A percentile compares a stretch with the other conserved stretches of the same genome.
phyloP scores from a whole-genome alignment of 176 grass and related monocot species.

The Bromus sterilis region DNA sequence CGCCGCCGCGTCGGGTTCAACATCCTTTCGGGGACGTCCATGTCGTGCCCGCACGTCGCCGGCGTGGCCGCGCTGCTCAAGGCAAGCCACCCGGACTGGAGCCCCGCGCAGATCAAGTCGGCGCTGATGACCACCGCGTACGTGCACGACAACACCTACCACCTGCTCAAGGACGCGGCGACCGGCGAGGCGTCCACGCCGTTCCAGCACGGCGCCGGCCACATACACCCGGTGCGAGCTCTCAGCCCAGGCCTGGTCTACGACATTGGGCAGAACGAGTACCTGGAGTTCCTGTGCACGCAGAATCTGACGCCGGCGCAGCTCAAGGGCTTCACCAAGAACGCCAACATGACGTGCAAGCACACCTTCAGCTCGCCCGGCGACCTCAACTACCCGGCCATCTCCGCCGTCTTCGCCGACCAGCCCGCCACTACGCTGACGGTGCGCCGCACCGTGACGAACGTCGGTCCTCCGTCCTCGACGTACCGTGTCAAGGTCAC shows the following conservation, averaged over 20 bases:
- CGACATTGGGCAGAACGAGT: conserved; percentile 58
- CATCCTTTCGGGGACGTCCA: conserved; percentile 97
- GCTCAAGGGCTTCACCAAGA: conserved; percentile 74
- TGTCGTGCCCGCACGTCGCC: conserved; percentile 98
- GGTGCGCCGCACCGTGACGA: conserved; percentile 69
- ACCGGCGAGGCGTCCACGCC: conserved; percentile 64
- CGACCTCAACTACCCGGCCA: conserved; percentile 89
- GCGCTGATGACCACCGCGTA: conserved; percentile 98
- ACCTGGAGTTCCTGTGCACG: conserved; percentile 90
- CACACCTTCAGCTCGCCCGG: conserved; percentile 53
- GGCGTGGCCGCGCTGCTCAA: conserved; percentile 92
- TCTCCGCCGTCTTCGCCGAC: conserved; percentile 61
- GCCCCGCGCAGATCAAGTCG: conserved; percentile 83
- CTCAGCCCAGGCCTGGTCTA: conserved; percentile 81
- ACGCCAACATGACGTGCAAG: conserved; percentile 69
- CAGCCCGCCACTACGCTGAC: conserved; percentile 32
- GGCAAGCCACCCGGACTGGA: conserved; percentile 85
- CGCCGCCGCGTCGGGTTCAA: conserved; percentile 77
- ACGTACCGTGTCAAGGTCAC: conserved; percentile 55
- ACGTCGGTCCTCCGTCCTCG: conserved; percentile 67
- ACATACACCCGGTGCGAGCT: conserved; percentile 76
- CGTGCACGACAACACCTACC: conserved; percentile 89
- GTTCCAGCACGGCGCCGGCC: conserved; percentile 86
- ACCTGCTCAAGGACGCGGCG: conserved; percentile 53
- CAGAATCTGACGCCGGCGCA: conserved; percentile 72